Conservation (phyloP, 2,329 filamentous ascomycete species). For the Ceratocystis destructans region DNA sequence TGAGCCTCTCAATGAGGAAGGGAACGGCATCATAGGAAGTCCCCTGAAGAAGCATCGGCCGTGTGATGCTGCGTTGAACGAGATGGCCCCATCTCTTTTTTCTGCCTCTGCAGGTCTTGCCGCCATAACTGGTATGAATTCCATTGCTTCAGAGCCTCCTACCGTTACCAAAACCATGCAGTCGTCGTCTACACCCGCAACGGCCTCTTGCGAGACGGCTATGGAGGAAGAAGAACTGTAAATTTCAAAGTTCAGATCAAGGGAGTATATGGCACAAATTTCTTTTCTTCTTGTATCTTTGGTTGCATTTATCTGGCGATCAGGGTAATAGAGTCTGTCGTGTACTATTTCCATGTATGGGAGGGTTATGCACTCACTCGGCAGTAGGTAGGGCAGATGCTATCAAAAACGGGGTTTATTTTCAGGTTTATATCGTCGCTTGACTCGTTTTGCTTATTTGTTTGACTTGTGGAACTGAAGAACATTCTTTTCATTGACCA, state of each 20-base stretch:
- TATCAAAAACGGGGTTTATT: slow-evolving; percentile 17
- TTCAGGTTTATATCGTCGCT: slow-evolving; percentile 4
- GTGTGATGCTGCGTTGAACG: slow-evolving; percentile 27
- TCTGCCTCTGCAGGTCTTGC: slow-evolving; percentile 17
- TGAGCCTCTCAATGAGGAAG: slow-evolving; percentile 15
- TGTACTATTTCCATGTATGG: slow-evolving; percentile 9
- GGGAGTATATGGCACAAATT: background rate
- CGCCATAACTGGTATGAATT: slow-evolving; percentile 17
- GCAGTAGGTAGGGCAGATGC: background rate
- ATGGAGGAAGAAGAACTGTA: slow-evolving; percentile 20
- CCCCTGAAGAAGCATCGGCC: slow-evolving; percentile 64
- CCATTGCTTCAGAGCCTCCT: slow-evolving; percentile 11
- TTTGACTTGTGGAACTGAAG: background rate
- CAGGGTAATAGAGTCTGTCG: background rate
- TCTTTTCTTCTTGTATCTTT: slow-evolving; percentile 13
- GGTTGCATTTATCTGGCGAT: slow-evolving; percentile 3
- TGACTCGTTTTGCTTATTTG: slow-evolving; percentile 10
- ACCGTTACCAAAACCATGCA: slow-evolving; percentile 14
- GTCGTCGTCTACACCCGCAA: slow-evolving; percentile 14
- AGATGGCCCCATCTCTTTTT: slow-evolving; percentile 16
- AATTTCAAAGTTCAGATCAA: slow-evolving; percentile 6
- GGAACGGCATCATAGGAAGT: slow-evolving; percentile 39
- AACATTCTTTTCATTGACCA: too few species aligned
- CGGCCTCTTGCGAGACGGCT: slow-evolving; percentile 5
- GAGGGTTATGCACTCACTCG: slow-evolving; percentile 1